A percentile compares a stretch with the other conserved stretches of the same genome.
Evolutionary conservation across 257 asterid genomes (phyloP).

Genomic region (Salvia hispanica): DNA sequence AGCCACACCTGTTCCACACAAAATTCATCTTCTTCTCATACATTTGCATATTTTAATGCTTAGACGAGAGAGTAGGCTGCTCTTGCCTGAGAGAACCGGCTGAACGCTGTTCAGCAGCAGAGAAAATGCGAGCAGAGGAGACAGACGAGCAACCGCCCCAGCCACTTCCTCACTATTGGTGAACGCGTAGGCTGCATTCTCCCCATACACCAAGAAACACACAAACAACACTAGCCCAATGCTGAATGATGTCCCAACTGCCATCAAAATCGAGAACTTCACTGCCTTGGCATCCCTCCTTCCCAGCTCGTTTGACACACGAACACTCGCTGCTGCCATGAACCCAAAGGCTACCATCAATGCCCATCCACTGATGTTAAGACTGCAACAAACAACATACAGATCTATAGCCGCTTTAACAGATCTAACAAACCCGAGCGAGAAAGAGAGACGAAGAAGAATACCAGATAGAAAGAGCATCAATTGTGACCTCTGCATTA

Average conservation of each 20-base stretch:
- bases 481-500: constrained; percentile 62
- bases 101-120: constrained; percentile 60
- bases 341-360: constrained; percentile 56
- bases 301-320: constrained; percentile 73
- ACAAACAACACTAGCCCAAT: no score
- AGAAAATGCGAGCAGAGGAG: constrained; percentile 61
- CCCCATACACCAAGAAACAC: no score
- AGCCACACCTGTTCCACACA: neutral
- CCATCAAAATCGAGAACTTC: no score
- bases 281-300: constrained; percentile 33
- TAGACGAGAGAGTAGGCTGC: neutral
- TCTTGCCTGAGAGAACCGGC: constrained; percentile 62
- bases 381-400: constrained; percentile 44
- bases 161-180: constrained; percentile 46
- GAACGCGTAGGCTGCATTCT: constrained; percentile 59
- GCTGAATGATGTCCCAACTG: no score
- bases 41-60: no score
- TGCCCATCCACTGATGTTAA: constrained; percentile 71
- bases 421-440: neutral
- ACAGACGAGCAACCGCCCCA: constrained; percentile 42
- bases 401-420: neutral
- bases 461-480: constrained; percentile 80
- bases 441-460: neutral
- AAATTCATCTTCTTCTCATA: no score
- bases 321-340: constrained; percentile 67